Base-by-base conservation (phyloP, 2,329 filamentous ascomycete genomes). In the Thielaviopsis euricoi region DNA sequence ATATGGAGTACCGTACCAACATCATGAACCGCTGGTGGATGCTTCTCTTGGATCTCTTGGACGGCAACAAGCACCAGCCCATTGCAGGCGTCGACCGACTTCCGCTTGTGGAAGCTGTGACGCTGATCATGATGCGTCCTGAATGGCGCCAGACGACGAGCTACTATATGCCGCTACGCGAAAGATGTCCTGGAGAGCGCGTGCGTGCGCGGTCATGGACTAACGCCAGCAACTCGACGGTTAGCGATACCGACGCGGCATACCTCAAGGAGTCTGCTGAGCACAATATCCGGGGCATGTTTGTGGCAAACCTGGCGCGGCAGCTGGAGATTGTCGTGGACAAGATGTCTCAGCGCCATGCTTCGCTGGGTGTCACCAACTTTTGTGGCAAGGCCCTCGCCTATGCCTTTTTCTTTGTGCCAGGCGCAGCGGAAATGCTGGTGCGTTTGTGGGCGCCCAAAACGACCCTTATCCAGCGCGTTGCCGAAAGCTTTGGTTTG, bases 1-100 rank as follows among this genome's bases (percentile, higher is more conserved):
- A 95, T 67, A 71, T 95, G 51, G 89, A 96, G 65, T 80, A 86
- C 40, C 79, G 90, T 60, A 80, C 86, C 1, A 82, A 82, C 51
- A 87, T 94, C 53, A 72, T 95, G 59, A 88, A 93, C 67, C 90
- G 87, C 66, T 96, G 90, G 90, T 96, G 90, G 90, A 84, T 77
- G 50, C 83, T 81, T 1, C 73, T 95, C 46, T 71, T 95, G 58
- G 89, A 93, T 60, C 82, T 95, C 74, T 78, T 95, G 23, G 83
- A 89, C 63, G 86, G 85, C 33, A 63, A 71, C 58, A 58, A 55
- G 6, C 69, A 76, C 54, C 85, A 89, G 64, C 84, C 86, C 2
- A 83, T 95, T 15, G 83, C 88, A 1, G 87, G 87, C 12, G 84
- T 88, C n/a, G 90, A 95, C 65, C 78, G 89, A 33, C 87, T 89